phyloP scores from a whole-genome alignment of 2,329 filamentous ascomycete species.

The Fusarium sambucinum region DNA sequence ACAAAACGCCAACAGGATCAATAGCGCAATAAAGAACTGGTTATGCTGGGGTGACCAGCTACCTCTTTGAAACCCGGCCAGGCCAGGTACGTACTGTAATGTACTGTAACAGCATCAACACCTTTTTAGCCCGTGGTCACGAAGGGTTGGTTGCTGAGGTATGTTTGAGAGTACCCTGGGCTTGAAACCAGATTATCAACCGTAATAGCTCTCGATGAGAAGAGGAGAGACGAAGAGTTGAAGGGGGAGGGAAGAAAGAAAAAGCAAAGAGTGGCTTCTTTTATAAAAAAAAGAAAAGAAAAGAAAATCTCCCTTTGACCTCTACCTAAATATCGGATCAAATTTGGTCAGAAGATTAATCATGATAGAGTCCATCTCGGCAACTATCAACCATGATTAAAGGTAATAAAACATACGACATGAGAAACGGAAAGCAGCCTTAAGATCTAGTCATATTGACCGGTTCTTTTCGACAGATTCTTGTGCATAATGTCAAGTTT shows the following conservation, averaged over 20 bases:
- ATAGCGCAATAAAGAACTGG: neutral
- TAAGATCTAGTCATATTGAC: conserved; percentile 9
- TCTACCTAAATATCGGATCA: neutral
- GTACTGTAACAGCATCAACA: neutral
- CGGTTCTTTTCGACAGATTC: conserved; percentile 12
- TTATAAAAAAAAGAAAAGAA: conserved; percentile 6
- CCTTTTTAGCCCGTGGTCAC: conserved; percentile 14
- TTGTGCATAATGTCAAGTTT: conserved; percentile 29
- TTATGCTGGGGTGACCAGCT: neutral
- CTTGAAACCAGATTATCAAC: neutral
- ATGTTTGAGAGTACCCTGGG: conserved; percentile 4
- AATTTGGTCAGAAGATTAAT: conserved; percentile 32
- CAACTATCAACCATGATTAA: conserved; percentile 5
- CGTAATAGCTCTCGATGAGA: conserved; percentile 15
- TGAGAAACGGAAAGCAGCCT: neutral
- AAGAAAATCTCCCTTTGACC: conserved; percentile 2
- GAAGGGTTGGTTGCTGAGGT: conserved; percentile 30
- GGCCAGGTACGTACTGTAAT: conserved; percentile 3
- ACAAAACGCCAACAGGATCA: conserved; percentile 1
- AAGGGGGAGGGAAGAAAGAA: conserved; percentile 6
- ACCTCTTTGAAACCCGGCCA: neutral
- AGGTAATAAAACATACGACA: conserved; percentile 31
- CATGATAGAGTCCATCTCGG: conserved; percentile 20
- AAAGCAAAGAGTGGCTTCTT: conserved; percentile 17
- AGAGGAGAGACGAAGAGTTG: neutral